Percentiles rank a stretch among this genome's conserved stretches.
These are phyloP conservation scores for Hypomyces rosellus DNA, from an alignment of 2,329 filamentous ascomycete species.

Conservation along the genomic window DNA sequence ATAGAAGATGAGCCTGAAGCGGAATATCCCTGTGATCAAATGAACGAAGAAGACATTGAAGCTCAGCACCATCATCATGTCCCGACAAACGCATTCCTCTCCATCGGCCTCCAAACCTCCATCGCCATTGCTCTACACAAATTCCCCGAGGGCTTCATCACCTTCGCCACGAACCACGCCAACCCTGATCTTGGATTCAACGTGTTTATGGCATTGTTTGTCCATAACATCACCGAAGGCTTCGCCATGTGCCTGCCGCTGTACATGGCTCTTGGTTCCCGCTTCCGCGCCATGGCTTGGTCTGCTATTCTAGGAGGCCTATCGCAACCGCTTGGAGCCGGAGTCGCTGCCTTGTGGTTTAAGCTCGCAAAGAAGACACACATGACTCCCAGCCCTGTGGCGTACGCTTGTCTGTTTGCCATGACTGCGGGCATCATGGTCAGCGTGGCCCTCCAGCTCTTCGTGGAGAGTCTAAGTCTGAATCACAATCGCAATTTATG, in stretches of 20 bases:
- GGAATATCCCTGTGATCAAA: slow-evolving; percentile 20
- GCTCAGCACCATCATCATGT: slow-evolving; percentile 85
- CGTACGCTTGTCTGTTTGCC: slow-evolving; percentile 79
- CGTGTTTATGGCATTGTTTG: slow-evolving; percentile 91
- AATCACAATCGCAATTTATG: slow-evolving; percentile 74
- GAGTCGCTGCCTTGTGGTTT: slow-evolving; percentile 80
- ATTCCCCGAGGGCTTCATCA: slow-evolving; percentile 81
- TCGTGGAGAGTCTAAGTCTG: slow-evolving; percentile 76
- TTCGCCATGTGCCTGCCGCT: slow-evolving; percentile 90
- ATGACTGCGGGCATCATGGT: slow-evolving; percentile 92
- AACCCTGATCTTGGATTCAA: slow-evolving; percentile 83
- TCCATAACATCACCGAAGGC: slow-evolving; percentile 97
- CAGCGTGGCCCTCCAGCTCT: slow-evolving; percentile 82
- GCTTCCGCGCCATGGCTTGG: slow-evolving; percentile 77
- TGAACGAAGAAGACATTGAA: slow-evolving; percentile 38
- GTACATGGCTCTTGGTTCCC: slow-evolving; percentile 81
- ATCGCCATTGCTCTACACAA: slow-evolving; percentile 96
- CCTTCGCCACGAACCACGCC: slow-evolving; percentile 94
- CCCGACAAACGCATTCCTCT: slow-evolving; percentile 85
- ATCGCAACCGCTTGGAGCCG: slow-evolving; percentile 81
- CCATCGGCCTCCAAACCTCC: slow-evolving; percentile 91
- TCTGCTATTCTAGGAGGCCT: slow-evolving; percentile 77
- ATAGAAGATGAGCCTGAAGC: slow-evolving; percentile 17
- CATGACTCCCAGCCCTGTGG: slow-evolving; percentile 46
- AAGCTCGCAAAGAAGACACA: slow-evolving; percentile 53